Conservation (phyloP, 2,329 filamentous ascomycete genomes). For the Aspergillus candidus region DNA sequence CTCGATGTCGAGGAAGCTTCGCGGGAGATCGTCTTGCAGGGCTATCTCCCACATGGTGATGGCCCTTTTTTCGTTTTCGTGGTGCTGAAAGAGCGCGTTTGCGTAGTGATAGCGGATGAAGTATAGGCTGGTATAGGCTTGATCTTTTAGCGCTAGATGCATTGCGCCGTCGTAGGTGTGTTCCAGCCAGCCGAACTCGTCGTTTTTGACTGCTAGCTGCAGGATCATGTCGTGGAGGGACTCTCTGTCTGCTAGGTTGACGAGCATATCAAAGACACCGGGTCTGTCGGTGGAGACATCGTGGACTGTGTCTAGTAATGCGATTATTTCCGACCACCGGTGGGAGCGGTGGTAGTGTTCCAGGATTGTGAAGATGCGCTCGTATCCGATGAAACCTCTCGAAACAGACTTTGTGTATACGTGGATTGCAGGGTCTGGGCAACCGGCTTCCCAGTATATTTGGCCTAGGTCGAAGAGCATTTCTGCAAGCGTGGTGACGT, state of each 20-base stretch:
- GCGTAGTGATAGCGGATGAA: slow-evolving; percentile 14
- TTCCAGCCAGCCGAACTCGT: slow-evolving; percentile 13
- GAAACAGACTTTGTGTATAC: slow-evolving; percentile 9
- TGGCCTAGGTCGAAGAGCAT: slow-evolving; percentile 14
- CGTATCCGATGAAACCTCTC: slow-evolving; percentile 6
- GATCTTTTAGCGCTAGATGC: slow-evolving; percentile 3
- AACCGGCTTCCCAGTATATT: slow-evolving; percentile 8
- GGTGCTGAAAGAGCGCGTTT: slow-evolving; percentile 8
- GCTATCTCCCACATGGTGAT: slow-evolving; percentile 13
- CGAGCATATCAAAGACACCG: slow-evolving; percentile 8
- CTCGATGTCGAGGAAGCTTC: slow-evolving; percentile 10
- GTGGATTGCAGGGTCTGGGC: slow-evolving; percentile 6
- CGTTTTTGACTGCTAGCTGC: slow-evolving; percentile 13
- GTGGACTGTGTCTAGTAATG: slow-evolving; percentile 1
- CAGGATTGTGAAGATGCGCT: slow-evolving; percentile 7
- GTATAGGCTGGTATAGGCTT: slow-evolving; percentile 8
- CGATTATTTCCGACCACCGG: slow-evolving; percentile 8
- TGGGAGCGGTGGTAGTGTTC: slow-evolving; percentile 8
- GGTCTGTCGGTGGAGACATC: not conserved
- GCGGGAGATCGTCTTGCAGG: slow-evolving; percentile 12
- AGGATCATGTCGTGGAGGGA: slow-evolving; percentile 11
- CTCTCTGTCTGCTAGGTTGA: slow-evolving; percentile 9
- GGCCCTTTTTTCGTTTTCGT: slow-evolving; percentile 9
- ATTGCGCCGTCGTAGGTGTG: slow-evolving; percentile 17
- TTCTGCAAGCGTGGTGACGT: slow-evolving; percentile 6